Evolutionary conservation across 805 yeast genomes (phyloP), one percentile per base, ranked within the genome.

Genomic region (Yarrowia divulgata): DNA sequence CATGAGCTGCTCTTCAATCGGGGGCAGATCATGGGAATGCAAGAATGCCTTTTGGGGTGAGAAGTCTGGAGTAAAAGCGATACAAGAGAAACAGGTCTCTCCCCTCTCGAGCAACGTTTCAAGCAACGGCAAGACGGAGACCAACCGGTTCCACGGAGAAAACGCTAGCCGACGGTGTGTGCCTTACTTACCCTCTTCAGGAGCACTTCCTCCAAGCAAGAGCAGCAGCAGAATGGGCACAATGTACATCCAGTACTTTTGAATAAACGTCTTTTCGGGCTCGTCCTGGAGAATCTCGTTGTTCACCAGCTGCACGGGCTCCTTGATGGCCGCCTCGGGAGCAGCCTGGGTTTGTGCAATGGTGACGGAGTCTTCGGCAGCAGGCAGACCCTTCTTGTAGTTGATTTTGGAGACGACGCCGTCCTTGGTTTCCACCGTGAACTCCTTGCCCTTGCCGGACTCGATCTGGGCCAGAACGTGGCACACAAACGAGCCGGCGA

Each of bases 181-280:
- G 12, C 12, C 18, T 54, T 43, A 58, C 50, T 43, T 58, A 9
- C 63, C 48, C 54, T 40, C 52, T 32, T 40, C 68, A 10, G 55
- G 57, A 12, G 55, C 57, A 8, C 72, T 73, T 13, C 77, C 75
- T 1, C 73, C 64, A 1, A 74, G 62, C 62, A 75, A n/a, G 62
- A 74, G 32, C 72, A 75, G 68, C 16, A 75, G 42, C 12, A 72
- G 43, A 8, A 71, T 68, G 8, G 77, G 77, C 29, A 75, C 67
- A 64, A 75, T 69, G 57, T 73, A 75, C 52, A 73, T 70, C 77
- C 77, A 75, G 69, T 74, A 75, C 69, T 75, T 75, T 52, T 75
- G 77, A 35, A 75, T 35, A 46, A 75, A 75, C 12, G 74, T 42
- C 69, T 75, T 73, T 13, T 69, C 72, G 13, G 70, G 70, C 50